A percentile compares a stretch with the other conserved stretches of the same genome.
Evolutionary conservation across 768 basidiomycete species (phyloP).

Genomic region (Naganishia vaughanmartiniae): DNA sequence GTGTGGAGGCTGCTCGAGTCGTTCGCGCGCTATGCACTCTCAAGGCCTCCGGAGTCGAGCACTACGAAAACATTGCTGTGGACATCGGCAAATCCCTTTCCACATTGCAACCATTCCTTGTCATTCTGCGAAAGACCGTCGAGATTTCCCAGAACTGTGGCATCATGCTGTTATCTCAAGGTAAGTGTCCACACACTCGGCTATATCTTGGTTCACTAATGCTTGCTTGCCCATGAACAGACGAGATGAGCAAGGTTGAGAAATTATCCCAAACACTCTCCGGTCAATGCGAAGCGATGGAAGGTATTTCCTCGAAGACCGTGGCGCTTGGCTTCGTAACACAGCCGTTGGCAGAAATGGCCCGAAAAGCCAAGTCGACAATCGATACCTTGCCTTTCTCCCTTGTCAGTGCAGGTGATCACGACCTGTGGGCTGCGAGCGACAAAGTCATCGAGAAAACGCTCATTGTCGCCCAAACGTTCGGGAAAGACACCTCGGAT

Average conservation of each 20-base stretch:
- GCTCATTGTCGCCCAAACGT: constrained; percentile 65
- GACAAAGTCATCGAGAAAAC: constrained; percentile 61
- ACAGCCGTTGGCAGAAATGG: not conserved
- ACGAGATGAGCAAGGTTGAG: not conserved
- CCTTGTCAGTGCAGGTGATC: constrained; percentile 1
- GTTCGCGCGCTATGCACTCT: not conserved
- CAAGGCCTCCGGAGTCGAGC: not conserved
- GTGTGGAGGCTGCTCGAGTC: constrained; percentile 3
- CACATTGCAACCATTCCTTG: constrained; percentile 1
- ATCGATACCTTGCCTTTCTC: constrained; percentile 14
- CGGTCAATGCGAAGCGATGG: not conserved
- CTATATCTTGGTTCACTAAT: not conserved
- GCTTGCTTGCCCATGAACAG: not conserved
- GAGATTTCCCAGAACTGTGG: not conserved
- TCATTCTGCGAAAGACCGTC: not conserved
- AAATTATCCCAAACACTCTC: not conserved
- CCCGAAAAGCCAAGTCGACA: not conserved
- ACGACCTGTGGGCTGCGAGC: constrained; percentile 36
- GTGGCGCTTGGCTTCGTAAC: not conserved
- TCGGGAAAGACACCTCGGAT: constrained; percentile 44
- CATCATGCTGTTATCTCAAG: constrained; percentile 9
- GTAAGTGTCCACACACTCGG: not conserved
- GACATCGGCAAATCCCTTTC: not conserved
- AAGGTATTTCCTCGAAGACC: not conserved
- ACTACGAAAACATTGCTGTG: not conserved